A percentile compares a stretch with the other conserved stretches of the same genome.
These are phyloP conservation scores for Collariella sp. DNA, from an alignment of 495 filamentous ascomycete species.

Conservation along the genomic window DNA sequence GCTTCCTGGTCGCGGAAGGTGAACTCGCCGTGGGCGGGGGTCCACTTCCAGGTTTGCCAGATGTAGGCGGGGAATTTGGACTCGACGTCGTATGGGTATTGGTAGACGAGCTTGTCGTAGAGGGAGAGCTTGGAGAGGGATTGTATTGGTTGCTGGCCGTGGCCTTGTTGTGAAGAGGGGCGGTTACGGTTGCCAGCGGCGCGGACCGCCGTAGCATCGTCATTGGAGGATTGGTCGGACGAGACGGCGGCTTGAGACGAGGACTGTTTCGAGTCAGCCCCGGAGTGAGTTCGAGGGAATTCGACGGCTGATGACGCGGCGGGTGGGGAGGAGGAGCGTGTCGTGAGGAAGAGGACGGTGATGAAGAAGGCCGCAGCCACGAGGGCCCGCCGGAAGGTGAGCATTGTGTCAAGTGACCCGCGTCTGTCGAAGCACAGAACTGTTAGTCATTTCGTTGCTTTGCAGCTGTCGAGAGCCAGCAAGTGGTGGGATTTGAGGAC, in stretches of 20 bases:
- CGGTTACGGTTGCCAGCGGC: constrained; percentile 18
- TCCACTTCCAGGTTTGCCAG: constrained; percentile 98
- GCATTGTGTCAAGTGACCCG: constrained; percentile 24
- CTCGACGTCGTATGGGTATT: constrained; percentile 86
- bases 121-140: constrained; percentile 56
- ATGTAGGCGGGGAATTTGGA: constrained; percentile 92
- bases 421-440: constrained; percentile 3
- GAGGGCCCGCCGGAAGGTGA: constrained; percentile 66
- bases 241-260: constrained; percentile 19
- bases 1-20: constrained; percentile 73
- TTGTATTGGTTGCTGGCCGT: constrained; percentile 40
- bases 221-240: constrained; percentile 9
- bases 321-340: constrained; percentile 39
- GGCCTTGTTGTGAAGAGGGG: constrained; percentile 12
- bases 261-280: constrained; percentile 17
- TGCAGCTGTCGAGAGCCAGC: neutral
- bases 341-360: constrained; percentile 61
- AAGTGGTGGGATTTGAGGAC: neutral
- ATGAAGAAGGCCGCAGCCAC: constrained; percentile 60
- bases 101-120: constrained; percentile 77
- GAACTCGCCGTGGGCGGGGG: constrained; percentile 74
- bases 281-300: constrained; percentile 19
- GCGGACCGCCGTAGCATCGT: constrained; percentile 13
- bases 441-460: constrained; percentile 1
- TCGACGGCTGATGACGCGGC: constrained; percentile 16